phyloP scores from a whole-genome alignment of 1,284 basidiomycete genomes.

The Schizopora paradoxa region DNA sequence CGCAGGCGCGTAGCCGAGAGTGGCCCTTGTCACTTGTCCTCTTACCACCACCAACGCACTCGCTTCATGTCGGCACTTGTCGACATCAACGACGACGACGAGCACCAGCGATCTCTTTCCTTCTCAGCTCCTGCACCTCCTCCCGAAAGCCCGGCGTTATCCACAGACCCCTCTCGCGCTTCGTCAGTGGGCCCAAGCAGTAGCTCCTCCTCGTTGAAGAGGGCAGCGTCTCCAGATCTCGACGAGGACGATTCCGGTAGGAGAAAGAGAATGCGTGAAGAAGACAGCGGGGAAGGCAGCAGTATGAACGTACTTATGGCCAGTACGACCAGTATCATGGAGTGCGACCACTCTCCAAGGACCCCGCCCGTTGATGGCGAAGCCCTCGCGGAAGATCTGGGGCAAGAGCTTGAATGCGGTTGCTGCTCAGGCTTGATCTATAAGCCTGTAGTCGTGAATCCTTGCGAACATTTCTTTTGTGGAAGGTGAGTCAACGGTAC shows the following conservation, averaged over 20 bases:
- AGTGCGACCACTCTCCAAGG: conserved; percentile 11
- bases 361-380: conserved; percentile 24
- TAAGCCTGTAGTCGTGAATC: conserved; percentile 67
- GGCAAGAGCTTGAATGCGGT: conserved; percentile 73
- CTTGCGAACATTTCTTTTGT: conserved; percentile 82
- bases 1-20: background rate
- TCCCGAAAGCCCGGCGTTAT: background rate
- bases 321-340: conserved; percentile 5
- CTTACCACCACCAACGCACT: conserved; percentile 7
- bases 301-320: background rate
- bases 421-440: conserved; percentile 76
- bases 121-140: background rate
- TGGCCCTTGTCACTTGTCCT: conserved; percentile 5
- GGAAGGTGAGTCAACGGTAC: conserved; percentile 51
- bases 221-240: conserved; percentile 9
- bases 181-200: background rate
- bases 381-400: conserved; percentile 53
- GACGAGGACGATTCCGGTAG: conserved; percentile 38
- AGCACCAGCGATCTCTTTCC: background rate
- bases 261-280: conserved; percentile 58
- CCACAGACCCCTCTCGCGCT: background rate
- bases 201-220: conserved; percentile 8
- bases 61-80: conserved; percentile 1
- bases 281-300: conserved; percentile 15
- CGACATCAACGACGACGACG: conserved; percentile 8